Conservation (phyloP, 495 filamentous ascomycete species). For the Trichoderma parareesei region DNA sequence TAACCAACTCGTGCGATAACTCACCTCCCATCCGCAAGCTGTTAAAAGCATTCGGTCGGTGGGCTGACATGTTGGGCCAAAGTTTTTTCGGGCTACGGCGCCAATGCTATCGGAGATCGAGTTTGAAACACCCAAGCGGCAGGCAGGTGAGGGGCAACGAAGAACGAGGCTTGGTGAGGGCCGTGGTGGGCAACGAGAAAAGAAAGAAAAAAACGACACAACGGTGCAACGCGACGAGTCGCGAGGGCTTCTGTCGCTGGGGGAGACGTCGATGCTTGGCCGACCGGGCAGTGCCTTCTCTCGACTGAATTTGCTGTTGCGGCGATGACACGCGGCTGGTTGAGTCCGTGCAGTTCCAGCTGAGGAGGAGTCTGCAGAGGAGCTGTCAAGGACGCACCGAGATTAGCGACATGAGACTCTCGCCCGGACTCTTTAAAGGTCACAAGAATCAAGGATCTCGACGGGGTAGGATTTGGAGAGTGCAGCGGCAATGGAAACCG, state of each 20-base stretch:
- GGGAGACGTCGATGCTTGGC: not conserved
- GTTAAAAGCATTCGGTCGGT: conserved; percentile 45
- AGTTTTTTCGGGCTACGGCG: conserved; percentile 24
- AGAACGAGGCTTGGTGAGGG: conserved; percentile 23
- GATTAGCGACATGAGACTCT: not conserved
- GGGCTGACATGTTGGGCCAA: conserved; percentile 37
- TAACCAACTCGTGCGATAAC: conserved; percentile 16
- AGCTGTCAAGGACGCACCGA: not conserved
- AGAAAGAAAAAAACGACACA: not conserved
- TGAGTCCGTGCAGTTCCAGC: not conserved
- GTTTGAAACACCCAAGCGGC: conserved; percentile 15
- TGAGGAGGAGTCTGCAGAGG: not conserved
- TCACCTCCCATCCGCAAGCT: conserved; percentile 48
- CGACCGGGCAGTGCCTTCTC: not conserved
- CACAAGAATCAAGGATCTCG: not conserved
- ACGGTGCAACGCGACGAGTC: not conserved
- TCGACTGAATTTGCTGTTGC: not conserved
- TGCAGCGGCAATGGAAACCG: not conserved
- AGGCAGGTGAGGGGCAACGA: conserved; percentile 23
- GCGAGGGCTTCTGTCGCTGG: not conserved
- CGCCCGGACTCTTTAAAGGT: not conserved
- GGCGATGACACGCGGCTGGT: not conserved
- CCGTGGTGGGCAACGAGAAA: conserved; percentile 40
- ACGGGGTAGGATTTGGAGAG: not conserved
- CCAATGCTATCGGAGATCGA: conserved; percentile 15